A percentile compares a stretch with the other conserved stretches of the same genome.
Conservation (phyloP, 768 basidiomycete genomes). For the Solioccasus polychromus region DNA sequence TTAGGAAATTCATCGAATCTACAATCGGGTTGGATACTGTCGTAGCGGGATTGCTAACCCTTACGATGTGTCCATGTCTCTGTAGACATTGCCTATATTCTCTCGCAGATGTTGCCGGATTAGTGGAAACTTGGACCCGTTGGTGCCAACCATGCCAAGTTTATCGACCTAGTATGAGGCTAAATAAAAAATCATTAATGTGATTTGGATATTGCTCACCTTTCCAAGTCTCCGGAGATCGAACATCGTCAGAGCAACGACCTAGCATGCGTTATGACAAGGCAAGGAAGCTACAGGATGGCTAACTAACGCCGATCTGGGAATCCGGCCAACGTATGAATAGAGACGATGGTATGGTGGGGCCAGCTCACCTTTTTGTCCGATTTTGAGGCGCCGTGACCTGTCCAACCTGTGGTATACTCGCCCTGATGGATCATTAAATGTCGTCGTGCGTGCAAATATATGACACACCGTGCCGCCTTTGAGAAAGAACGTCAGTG, state of each 20-base stretch:
- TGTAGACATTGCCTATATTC: conserved; percentile 83
- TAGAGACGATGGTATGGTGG: not conserved
- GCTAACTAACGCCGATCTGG: conserved; percentile 62
- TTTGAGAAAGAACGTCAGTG: conserved; percentile 20
- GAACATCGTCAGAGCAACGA: conserved; percentile 87
- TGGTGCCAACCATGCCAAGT: conserved; percentile 87
- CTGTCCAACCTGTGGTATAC: conserved; percentile 95
- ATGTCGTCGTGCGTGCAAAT: not conserved
- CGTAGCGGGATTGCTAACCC: conserved; percentile 20
- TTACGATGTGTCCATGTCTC: conserved; percentile 81
- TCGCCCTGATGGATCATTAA: conserved; percentile 62
- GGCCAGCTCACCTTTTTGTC: conserved; percentile 76
- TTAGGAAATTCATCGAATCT: conserved; percentile 83
- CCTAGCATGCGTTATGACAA: conserved; percentile 41
- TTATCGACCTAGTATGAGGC: conserved; percentile 53
- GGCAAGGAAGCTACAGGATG: conserved; percentile 4
- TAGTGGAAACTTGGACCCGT: conserved; percentile 82
- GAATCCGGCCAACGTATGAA: conserved; percentile 1
- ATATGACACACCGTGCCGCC: conserved; percentile 43
- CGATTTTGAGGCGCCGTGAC: conserved; percentile 87
- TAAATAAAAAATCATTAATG: conserved; percentile 8
- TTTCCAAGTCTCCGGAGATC: conserved; percentile 85
- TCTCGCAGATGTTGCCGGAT: conserved; percentile 77
- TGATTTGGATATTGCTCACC: conserved; percentile 43
- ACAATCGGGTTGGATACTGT: not conserved